Base-by-base conservation (phyloP, 495 filamentous ascomycete species). In the Daldinia grandis region DNA sequence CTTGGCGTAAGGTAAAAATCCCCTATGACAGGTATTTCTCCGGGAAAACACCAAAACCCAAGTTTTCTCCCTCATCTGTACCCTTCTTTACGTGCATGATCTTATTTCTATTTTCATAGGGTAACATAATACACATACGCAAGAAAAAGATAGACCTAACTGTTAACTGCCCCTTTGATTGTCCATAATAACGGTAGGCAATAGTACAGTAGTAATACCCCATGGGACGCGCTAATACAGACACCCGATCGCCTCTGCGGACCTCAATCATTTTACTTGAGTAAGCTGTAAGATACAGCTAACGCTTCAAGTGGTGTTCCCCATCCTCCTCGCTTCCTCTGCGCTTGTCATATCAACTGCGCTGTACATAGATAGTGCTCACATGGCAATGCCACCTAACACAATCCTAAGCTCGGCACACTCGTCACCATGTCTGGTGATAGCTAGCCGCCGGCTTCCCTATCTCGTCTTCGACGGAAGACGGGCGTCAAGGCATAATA, bases 321-420 rank as follows among this genome's bases (percentile, higher is more conserved):
- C 49, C 25, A 12, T 17, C 12, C 25, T 24, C 17, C 49, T 17
- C 19, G 8, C 42, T 47, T 47, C 25, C 49, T 25, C 25, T 42
- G 25, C 33, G 35, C 31, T 55, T 55, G 60, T 24, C 21, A 63
- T 63, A 28, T 31, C n/a, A 58, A 9, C 40, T 38, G 31, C 27
- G 28, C 44, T 27, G 54, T 33, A 4, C 21, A 50, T 28, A 31
- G 31, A 44, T 21, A 15, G 27, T 61, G 40, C 24, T 50, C 25
- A 37, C 33, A 17, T 66, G 21, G 44, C 33, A 55, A 9, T 38
- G 19, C 58, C 35, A 35, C 58, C 51, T 24, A 35, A 37, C 40
- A 24, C 58, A 57, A 38, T 44, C 24, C 37, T 30, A 28, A 21
- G 9, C 28, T 44, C 15, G 33, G 28, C 31, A 15, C 40, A 12